These are phyloP conservation scores for Colletotrichum musae DNA, from an alignment of 2,329 filamentous ascomycete species.

Conservation along the genomic window DNA sequence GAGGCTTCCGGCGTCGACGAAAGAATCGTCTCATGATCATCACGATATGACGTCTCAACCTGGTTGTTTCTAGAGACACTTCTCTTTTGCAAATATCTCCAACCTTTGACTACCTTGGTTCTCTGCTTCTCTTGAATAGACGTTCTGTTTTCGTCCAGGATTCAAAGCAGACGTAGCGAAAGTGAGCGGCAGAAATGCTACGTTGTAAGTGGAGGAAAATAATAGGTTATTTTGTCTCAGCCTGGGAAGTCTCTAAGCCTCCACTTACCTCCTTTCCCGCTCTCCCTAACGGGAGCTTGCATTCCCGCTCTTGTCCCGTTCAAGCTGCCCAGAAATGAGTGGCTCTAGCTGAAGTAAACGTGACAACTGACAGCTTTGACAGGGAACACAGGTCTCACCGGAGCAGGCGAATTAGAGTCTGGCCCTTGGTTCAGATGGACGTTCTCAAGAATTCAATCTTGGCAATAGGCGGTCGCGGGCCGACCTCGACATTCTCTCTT, in stretches of 20 bases:
- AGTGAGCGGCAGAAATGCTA: background rate
- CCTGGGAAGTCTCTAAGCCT: constrained; percentile 13
- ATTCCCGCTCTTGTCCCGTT: constrained; percentile 5
- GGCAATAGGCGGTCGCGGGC: constrained; percentile 13
- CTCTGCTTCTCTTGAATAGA: background rate
- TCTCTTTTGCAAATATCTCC: background rate
- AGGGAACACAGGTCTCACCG: constrained; percentile 6
- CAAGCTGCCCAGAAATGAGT: constrained; percentile 2
- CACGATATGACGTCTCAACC: constrained; percentile 1
- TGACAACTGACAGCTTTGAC: constrained; percentile 1
- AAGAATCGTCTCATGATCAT: background rate
- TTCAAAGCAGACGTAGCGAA: background rate
- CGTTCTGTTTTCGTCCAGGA: constrained; percentile 20
- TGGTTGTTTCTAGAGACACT: background rate
- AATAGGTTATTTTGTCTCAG: constrained; percentile 30
- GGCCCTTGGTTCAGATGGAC: background rate
- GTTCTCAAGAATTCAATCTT: constrained; percentile 22
- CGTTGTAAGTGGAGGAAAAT: constrained; percentile 7
- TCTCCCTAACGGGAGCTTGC: constrained; percentile 17
- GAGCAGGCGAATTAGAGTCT: background rate
- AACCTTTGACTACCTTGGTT: constrained; percentile 14
- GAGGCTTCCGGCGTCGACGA: constrained; percentile 19
- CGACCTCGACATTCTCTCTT: background rate
- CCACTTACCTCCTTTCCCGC: constrained; percentile 29
- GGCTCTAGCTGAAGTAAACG: constrained; percentile 10